Base-by-base conservation (phyloP, 2,329 filamentous ascomycete species). In the Cladosporium phlei region DNA sequence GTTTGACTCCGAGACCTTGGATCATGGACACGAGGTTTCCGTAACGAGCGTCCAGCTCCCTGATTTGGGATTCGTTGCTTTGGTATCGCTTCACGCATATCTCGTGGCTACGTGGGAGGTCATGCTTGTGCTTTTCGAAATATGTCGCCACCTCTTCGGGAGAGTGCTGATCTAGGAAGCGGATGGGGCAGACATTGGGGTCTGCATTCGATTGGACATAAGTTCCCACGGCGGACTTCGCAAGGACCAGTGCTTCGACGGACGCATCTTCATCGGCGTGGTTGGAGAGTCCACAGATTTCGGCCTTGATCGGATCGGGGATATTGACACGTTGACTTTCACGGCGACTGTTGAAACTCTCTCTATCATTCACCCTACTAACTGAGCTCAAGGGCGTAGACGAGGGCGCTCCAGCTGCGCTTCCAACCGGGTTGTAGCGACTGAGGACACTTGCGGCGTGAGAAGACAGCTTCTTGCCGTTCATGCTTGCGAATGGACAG, bases 21-120 rank as follows among this genome's bases (percentile, higher is more conserved):
- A 97, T 94, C 91, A 97, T 96, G 68, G 81, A 94, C 56, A 88
- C 88, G 33, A 96, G 73, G 63, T 85, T 91, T 54, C 88, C 89
- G 64, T 96, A 97, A 66, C 96, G 97, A 52, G 88, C 88, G 65
- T 97, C 91, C 46, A 97, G 75, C 67, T 94, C 87, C 55, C 82
- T 82, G 61, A 95, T 86, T 60, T 90, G 86, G 53, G 86, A 79
- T 57, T 91, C 85, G 60, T 90, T 91, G 66, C 81, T 85, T 68
- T 95, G 88, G 63, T 95, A 95, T 48, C 90, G 80, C 60, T 86
- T 83, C 51, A 97, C 82, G 66, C 91, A 97, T 34, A 96, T 80
- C 63, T 94, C 88, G 67, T 97, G 91, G 64, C 89, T 96, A 58
- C 91, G 81, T 8, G 91, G 91, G 45, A 97, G 79, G 66, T 95